phyloP scores from a whole-genome alignment of 345 rosid species.

The Murraya paniculata region DNA sequence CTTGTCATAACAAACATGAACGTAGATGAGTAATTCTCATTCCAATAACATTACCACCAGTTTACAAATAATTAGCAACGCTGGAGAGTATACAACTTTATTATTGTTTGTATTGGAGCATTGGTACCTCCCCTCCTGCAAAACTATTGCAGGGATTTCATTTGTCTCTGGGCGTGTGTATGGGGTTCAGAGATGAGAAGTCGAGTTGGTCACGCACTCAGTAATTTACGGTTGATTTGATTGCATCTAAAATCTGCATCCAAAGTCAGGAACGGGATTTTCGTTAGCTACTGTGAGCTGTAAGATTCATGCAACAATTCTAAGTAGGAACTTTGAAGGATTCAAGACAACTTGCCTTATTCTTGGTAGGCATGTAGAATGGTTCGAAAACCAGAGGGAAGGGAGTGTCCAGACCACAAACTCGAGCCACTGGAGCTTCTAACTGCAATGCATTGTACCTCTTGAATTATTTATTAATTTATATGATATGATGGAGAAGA shows the following conservation, averaged over 20 bases:
- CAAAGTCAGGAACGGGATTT: not conserved
- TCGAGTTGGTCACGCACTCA: constrained; percentile 17
- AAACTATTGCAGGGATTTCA: too few species aligned
- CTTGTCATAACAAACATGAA: too few species aligned
- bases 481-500: not conserved
- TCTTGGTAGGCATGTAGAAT: constrained; percentile 84
- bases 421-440: constrained; percentile 83
- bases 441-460: constrained; percentile 44
- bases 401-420: constrained; percentile 91
- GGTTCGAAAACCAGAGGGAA: constrained; percentile 93
- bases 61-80: too few species aligned
- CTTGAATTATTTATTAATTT: not conserved
- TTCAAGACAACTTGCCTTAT: constrained; percentile 40
- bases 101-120: too few species aligned
- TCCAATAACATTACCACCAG: too few species aligned
- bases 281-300: not conserved
- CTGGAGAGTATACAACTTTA: too few species aligned
- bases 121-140: too few species aligned
- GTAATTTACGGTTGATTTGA: constrained; percentile 71
- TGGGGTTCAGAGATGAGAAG: too few species aligned
- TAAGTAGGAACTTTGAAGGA: too few species aligned
- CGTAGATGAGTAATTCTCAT: too few species aligned
- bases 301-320: not conserved
- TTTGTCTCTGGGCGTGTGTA: too few species aligned
- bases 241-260: constrained; percentile 78